Evolutionary conservation across 2,329 filamentous ascomycete genomes (phyloP), one percentile per base, ranked within the genome.

Genomic region (Fusarium sp.): DNA sequence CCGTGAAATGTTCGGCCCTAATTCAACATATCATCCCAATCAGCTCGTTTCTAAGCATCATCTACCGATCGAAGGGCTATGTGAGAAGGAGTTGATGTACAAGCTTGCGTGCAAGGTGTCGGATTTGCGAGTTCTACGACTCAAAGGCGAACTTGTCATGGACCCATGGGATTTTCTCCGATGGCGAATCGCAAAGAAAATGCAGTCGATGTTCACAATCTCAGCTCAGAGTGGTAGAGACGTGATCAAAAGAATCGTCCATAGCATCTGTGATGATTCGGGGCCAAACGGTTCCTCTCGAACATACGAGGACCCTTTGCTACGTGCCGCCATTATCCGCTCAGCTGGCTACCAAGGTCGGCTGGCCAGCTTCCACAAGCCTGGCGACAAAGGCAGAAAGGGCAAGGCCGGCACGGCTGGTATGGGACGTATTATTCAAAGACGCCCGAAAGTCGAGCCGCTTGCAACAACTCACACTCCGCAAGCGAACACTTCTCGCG

Each of bases 161-260:
- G 77, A 81, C 11, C 79, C 81, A 0, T 81, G 77, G 59, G 78
- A 82, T 63, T 83, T 83, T 52, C 69, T 82, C 42, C 75, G 81
- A 20, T 83, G 80, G 81, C 74, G 80, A 23, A 67, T 81, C 30
- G 56, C 61, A 10, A 54, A 60, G 11, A 74, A 75, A 33, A 42
- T 73, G 13, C 32, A 56, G 7, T 55, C 63, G 0, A 50, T 54
- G 5, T 17, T 61, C 4, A 15, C 12, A 20, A 49, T 49, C 7
- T 41, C 53, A 2, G 49, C 63, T 7, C 38, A 67, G 14, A 73
- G 63, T 3, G 72, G 56, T 0, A 42, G 38, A 3, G 62, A 60
- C 7, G n/a, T 56, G 5, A 49, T 73, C 3, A 40, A 37, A 4
- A 35, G 52, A 2, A 65, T 73, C 35, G 38, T 71, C 5, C 40